Evolutionary conservation across 2,329 filamentous ascomycete species (phyloP).

Genomic region (Fusarium robinianum): DNA sequence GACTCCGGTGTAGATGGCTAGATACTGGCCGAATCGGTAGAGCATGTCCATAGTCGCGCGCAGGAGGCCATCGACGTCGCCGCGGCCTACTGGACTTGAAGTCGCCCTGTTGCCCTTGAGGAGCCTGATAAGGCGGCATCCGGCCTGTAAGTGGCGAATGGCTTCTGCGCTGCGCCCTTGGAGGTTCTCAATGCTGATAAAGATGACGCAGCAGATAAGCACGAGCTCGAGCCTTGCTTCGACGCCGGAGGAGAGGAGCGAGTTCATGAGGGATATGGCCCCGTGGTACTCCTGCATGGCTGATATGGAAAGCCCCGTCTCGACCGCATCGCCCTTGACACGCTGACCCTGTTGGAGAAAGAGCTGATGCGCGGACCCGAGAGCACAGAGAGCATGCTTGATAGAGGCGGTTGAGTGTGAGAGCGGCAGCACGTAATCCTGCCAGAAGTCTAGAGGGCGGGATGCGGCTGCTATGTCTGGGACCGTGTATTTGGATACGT

Average conservation of each 20-base stretch:
- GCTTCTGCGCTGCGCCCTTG: slow-evolving; percentile 29
- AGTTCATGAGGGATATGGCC: slow-evolving; percentile 26
- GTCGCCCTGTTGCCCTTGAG: neutral
- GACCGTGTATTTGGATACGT: slow-evolving; percentile 1
- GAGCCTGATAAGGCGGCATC: slow-evolving; percentile 18
- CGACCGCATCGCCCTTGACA: neutral
- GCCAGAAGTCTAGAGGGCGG: slow-evolving; percentile 10
- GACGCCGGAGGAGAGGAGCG: slow-evolving; percentile 21
- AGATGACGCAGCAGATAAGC: slow-evolving; percentile 31
- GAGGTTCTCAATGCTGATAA: slow-evolving; percentile 32
- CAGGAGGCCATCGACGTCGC: neutral
- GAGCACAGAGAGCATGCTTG: slow-evolving; percentile 8
- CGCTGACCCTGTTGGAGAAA: no score
- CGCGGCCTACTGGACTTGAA: neutral
- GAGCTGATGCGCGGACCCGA: slow-evolving; percentile 7
- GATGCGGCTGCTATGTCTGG: neutral
- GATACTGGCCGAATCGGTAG: slow-evolving; percentile 17
- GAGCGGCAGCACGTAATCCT: slow-evolving; percentile 5
- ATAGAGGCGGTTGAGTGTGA: neutral
- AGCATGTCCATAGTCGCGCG: slow-evolving; percentile 23
- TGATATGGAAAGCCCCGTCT: neutral
- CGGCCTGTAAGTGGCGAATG: slow-evolving; percentile 28
- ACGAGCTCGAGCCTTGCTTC: slow-evolving; percentile 18
- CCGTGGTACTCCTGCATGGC: slow-evolving; percentile 28
- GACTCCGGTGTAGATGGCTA: slow-evolving; percentile 22